Evolutionary conservation across 23 red algal species (phyloP).

Genomic region (Agarophyton chilense): DNA sequence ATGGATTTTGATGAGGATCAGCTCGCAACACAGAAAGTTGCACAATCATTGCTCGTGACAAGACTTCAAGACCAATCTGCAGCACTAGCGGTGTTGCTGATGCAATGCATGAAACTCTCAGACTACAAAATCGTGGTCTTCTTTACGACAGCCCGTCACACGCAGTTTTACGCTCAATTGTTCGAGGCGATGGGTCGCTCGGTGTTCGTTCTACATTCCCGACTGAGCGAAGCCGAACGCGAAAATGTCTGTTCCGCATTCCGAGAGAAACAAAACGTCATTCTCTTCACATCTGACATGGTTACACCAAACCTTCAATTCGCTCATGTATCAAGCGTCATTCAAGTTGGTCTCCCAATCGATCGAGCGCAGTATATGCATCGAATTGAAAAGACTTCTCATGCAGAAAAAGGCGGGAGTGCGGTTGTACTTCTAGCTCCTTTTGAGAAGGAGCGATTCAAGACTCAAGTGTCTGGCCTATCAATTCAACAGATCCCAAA

Average conservation of each 20-base stretch:
- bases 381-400: slow-evolving; percentile 70
- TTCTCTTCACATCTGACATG: slow-evolving; percentile 72
- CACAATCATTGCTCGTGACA: slow-evolving; percentile 52
- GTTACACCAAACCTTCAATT: background rate
- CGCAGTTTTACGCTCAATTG: slow-evolving; percentile 78
- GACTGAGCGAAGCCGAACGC: slow-evolving; percentile 41
- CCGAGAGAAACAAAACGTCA: slow-evolving; percentile 29
- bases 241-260: slow-evolving; percentile 47
- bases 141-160: slow-evolving; percentile 70
- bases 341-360: slow-evolving; percentile 79
- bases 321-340: slow-evolving; percentile 56
- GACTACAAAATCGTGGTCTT: slow-evolving; percentile 94
- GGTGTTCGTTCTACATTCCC: slow-evolving; percentile 83
- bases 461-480: slow-evolving; percentile 33
- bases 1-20: slow-evolving; percentile 47
- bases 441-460: slow-evolving; percentile 70
- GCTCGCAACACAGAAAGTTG: slow-evolving; percentile 18
- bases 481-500: slow-evolving; percentile 30
- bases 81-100: slow-evolving; percentile 44
- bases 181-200: slow-evolving; percentile 50
- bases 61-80: slow-evolving; percentile 29
- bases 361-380: slow-evolving; percentile 82
- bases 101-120: slow-evolving; percentile 37
- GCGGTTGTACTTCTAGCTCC: slow-evolving; percentile 74
- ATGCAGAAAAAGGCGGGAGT: slow-evolving; percentile 77